Evolutionary conservation across 2,329 filamentous ascomycete genomes (phyloP).

Genomic region (Trichoderma gracile): DNA sequence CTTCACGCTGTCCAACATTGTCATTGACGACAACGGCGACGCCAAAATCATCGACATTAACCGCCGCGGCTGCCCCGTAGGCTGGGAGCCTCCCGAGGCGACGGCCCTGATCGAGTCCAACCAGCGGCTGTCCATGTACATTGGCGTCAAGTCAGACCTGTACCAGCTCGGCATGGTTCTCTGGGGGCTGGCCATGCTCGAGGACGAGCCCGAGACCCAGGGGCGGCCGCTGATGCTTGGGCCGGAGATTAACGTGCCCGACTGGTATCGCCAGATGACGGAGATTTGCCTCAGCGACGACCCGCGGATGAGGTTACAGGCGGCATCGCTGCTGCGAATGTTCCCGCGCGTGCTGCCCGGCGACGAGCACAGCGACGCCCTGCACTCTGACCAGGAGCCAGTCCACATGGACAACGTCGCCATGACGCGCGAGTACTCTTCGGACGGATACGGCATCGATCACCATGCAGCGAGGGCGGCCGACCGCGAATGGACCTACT

Average conservation of each 20-base stretch:
- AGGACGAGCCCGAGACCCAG: conserved; percentile 85
- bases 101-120: conserved; percentile 80
- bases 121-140: conserved; percentile 93
- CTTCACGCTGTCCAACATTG: conserved; percentile 96
- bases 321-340: conserved; percentile 66
- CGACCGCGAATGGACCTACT: conserved; percentile 47
- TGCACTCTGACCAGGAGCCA: conserved; percentile 34
- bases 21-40: conserved; percentile 79
- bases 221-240: conserved; percentile 66
- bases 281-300: conserved; percentile 73
- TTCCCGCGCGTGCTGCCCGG: conserved; percentile 55
- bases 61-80: conserved; percentile 90
- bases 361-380: conserved; percentile 26
- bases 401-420: conserved; percentile 46
- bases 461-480: conserved; percentile 44
- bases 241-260: conserved; percentile 65
- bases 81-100: conserved; percentile 96
- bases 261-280: conserved; percentile 76
- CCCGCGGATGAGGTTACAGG: conserved; percentile 72
- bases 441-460: conserved; percentile 39
- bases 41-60: conserved; percentile 99
- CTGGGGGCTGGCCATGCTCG: conserved; percentile 83
- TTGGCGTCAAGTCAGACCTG: conserved; percentile 95
- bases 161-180: conserved; percentile 97
- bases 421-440: conserved; percentile 43